Evolutionary conservation across 2,329 filamentous ascomycete species (phyloP).

Genomic region (Didymella pinodella): DNA sequence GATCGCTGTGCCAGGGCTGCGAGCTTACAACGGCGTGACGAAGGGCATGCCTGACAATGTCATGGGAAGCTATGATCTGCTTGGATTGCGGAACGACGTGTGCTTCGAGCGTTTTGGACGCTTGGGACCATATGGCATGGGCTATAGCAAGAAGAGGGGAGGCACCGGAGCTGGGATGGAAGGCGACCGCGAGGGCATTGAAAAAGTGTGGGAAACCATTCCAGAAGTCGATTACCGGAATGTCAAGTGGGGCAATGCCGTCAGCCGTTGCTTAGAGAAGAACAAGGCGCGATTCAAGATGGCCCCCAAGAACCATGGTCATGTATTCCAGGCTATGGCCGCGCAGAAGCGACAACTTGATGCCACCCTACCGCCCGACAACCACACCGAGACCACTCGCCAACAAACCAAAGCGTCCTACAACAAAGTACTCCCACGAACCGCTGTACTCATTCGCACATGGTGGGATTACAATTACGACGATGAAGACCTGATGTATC

Average conservation of each 20-base stretch:
- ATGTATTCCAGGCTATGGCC: constrained; percentile 54
- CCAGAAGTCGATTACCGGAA: constrained; percentile 78
- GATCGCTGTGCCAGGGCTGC: constrained; percentile 72
- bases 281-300: constrained; percentile 74
- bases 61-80: constrained; percentile 83
- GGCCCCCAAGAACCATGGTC: constrained; percentile 41
- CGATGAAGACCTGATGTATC: constrained; percentile 80
- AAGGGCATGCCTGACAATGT: constrained; percentile 84
- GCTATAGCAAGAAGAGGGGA: constrained; percentile 79
- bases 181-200: constrained; percentile 81
- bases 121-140: constrained; percentile 87
- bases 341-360: constrained; percentile 35
- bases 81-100: constrained; percentile 81
- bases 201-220: constrained; percentile 75
- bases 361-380: constrained; percentile 11
- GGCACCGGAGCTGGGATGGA: constrained; percentile 86
- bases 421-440: constrained; percentile 62
- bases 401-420: constrained; percentile 36
- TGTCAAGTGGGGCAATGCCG: constrained; percentile 80
- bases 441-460: constrained; percentile 80
- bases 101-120: constrained; percentile 94
- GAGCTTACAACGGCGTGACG: constrained; percentile 79
- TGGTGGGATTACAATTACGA: constrained; percentile 84
- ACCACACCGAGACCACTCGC: constrained; percentile 23
- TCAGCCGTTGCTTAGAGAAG: constrained; percentile 74